These are phyloP conservation scores for Leptographium lundbergii DNA, from an alignment of 2,329 filamentous ascomycete genomes.

Conservation along the genomic window DNA sequence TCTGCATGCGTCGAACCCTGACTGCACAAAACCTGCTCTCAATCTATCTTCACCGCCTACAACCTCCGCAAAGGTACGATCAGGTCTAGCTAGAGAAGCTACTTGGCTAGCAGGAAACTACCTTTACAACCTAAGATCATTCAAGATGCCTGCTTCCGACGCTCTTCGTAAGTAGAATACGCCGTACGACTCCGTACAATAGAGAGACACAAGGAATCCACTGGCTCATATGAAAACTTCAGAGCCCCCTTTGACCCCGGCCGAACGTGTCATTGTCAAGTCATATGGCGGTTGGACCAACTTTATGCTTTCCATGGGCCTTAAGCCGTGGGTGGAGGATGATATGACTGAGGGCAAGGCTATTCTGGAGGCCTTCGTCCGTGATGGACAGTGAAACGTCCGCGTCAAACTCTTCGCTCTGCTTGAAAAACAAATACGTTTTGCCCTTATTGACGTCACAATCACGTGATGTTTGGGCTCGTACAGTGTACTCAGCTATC, in stretches of 20 bases:
- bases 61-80: too few species aligned
- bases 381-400: too few species aligned
- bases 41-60: background rate
- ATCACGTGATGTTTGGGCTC: too few species aligned
- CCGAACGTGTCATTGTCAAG: background rate
- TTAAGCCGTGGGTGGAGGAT: background rate
- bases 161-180: background rate
- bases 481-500: too few species aligned
- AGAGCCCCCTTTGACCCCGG: background rate
- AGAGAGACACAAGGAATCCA: background rate
- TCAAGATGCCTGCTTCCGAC: background rate
- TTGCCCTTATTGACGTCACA: too few species aligned
- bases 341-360: background rate
- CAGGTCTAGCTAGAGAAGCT: too few species aligned
- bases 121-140: background rate
- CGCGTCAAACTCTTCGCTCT: too few species aligned
- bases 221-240: background rate
- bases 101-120: too few species aligned
- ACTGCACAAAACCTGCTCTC: background rate
- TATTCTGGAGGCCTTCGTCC: background rate
- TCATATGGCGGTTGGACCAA: background rate
- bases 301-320: background rate
- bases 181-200: too few species aligned
- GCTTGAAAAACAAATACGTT: too few species aligned
- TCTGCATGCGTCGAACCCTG: background rate